These are phyloP conservation scores for Russula sp. DNA, from an alignment of 768 basidiomycete species.

Conservation along the genomic window DNA sequence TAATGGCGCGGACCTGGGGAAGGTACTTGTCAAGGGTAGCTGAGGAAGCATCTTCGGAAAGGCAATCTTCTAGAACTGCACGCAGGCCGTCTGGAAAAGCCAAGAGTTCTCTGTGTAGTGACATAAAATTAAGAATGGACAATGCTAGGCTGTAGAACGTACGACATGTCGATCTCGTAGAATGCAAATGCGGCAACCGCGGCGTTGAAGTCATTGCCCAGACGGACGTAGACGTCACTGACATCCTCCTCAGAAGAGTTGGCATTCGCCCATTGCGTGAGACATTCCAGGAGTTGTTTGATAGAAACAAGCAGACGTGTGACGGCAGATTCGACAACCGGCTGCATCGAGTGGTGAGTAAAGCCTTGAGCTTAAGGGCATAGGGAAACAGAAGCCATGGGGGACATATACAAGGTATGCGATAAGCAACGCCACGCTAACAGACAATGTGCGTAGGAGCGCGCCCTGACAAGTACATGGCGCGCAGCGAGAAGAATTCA, in stretches of 20 bases:
- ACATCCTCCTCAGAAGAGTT: conserved; percentile 72
- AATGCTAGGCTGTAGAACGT: conserved; percentile 17
- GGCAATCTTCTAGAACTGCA: conserved; percentile 79
- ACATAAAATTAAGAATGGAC: conserved; percentile 10
- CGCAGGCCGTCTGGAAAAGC: conserved; percentile 86
- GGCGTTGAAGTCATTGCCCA: conserved; percentile 96
- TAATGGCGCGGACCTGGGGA: conserved; percentile 86
- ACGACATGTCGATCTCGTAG: conserved; percentile 90
- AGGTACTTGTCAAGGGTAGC: conserved; percentile 86
- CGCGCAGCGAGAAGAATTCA: neutral
- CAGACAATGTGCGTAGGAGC: neutral
- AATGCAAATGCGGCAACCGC: conserved; percentile 84
- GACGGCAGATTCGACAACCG: conserved; percentile 84
- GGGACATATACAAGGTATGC: neutral
- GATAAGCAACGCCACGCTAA: neutral
- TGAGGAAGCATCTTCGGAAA: conserved; percentile 82
- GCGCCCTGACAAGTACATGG: neutral
- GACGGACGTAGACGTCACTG: conserved; percentile 93
- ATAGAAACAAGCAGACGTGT: conserved; percentile 91
- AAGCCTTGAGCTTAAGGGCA: neutral
- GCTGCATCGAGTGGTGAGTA: conserved; percentile 35
- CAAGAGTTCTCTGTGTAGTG: conserved; percentile 65
- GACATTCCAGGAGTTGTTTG: conserved; percentile 86
- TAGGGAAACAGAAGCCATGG: neutral
- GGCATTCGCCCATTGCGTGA: conserved; percentile 77